A percentile compares a stretch with the other conserved stretches of the same genome.
phyloP scores from a whole-genome alignment of 495 filamentous ascomycete genomes.

The Penicillium argentinense region DNA sequence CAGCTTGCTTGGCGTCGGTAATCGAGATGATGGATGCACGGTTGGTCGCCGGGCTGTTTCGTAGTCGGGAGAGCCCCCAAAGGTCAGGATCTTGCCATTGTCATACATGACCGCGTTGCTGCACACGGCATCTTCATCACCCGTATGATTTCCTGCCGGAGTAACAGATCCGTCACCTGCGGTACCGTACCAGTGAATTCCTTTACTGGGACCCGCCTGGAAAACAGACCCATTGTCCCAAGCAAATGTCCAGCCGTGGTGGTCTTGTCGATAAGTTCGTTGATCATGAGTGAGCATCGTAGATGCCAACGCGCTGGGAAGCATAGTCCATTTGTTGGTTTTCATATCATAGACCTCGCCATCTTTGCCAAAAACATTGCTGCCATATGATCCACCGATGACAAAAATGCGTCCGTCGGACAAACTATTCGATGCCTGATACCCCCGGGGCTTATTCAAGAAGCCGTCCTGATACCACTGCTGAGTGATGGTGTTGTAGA shows the following conservation, averaged over 20 bases:
- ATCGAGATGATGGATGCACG: constrained; percentile 46
- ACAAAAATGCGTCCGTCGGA: constrained; percentile 56
- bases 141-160: constrained; percentile 4
- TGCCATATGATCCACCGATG: constrained; percentile 57
- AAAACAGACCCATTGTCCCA: constrained; percentile 56
- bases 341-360: constrained; percentile 51
- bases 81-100: constrained; percentile 44
- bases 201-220: constrained; percentile 55
- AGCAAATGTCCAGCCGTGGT: constrained; percentile 61
- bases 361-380: constrained; percentile 40
- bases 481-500: constrained; percentile 34
- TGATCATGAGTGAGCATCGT: constrained; percentile 54
- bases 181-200: constrained; percentile 44
- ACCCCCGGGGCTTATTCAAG: constrained; percentile 54
- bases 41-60: constrained; percentile 27
- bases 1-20: constrained; percentile 15
- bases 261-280: constrained; percentile 49
- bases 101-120: constrained; percentile 17
- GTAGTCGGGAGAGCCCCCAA: constrained; percentile 46
- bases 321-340: constrained; percentile 32
- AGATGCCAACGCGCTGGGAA: constrained; percentile 33
- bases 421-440: constrained; percentile 50
- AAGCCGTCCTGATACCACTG: constrained; percentile 30
- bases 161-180: background rate
- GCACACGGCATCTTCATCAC: constrained; percentile 13